These are phyloP conservation scores for Syncephalastrum sp. DNA, from an alignment of 371 early-diverging fungal species.

Conservation along the genomic window DNA sequence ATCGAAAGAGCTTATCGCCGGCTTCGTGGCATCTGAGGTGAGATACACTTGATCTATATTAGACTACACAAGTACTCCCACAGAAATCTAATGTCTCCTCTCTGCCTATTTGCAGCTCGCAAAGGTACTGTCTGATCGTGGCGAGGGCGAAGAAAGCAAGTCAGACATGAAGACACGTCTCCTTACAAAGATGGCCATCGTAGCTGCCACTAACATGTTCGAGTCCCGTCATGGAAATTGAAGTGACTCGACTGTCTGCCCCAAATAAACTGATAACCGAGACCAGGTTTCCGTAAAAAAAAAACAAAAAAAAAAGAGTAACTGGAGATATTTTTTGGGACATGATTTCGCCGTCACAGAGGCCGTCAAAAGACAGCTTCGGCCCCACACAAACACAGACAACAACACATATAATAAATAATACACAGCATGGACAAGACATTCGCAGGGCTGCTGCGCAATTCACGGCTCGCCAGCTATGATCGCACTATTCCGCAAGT, in stretches of 20 bases:
- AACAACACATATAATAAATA: too few species aligned
- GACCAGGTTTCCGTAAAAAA: too few species aligned
- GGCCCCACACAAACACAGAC: too few species aligned
- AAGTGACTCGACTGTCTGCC: neutral
- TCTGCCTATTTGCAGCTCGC: constrained; percentile 24
- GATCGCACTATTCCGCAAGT: constrained; percentile 71
- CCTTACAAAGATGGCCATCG: constrained; percentile 33
- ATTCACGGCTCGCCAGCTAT: constrained; percentile 71
- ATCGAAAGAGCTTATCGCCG: constrained; percentile 55
- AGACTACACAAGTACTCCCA: neutral
- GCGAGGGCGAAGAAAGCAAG: constrained; percentile 24
- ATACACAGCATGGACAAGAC: constrained; percentile 61
- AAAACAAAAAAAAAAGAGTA: too few species aligned
- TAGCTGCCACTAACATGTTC: constrained; percentile 37
- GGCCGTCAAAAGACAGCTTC: too few species aligned
- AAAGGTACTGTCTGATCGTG: constrained; percentile 30
- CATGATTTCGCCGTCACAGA: too few species aligned
- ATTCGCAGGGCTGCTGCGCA: constrained; percentile 68
- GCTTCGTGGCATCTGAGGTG: constrained; percentile 50
- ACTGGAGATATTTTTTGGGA: too few species aligned
- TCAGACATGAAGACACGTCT: constrained; percentile 17
- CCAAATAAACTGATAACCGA: too few species aligned
- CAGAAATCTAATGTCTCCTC: neutral
- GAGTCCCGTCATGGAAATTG: constrained; percentile 33
- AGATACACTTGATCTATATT: neutral